Conservation (phyloP, 805 yeast species). For the Suhomyces xylopsoci region DNA sequence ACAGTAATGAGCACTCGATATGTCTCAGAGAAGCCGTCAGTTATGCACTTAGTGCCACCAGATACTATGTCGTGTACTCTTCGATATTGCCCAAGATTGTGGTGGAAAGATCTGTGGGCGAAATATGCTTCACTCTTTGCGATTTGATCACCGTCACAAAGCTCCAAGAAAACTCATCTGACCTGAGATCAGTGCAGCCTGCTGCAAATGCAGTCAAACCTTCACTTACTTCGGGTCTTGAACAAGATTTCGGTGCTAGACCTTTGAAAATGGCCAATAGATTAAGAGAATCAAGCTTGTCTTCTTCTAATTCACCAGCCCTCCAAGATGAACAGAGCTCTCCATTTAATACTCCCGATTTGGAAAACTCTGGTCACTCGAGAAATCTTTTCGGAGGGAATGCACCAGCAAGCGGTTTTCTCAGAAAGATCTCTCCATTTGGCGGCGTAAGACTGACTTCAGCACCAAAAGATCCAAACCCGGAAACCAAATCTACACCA, state of each 20-base stretch:
- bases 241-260: constrained; percentile 46
- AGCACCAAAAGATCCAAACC: not conserved
- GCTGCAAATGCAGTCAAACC: constrained; percentile 2
- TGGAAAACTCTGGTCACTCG: not conserved
- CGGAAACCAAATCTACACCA: not conserved
- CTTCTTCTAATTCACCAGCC: not conserved
- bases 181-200: constrained; percentile 7
- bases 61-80: constrained; percentile 66
- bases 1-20: constrained; percentile 39
- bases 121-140: constrained; percentile 63
- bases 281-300: constrained; percentile 22
- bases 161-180: constrained; percentile 22
- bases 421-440: constrained; percentile 13
- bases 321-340: not conserved
- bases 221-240: constrained; percentile 2
- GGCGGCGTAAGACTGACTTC: constrained; percentile 6
- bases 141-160: constrained; percentile 57
- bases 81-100: constrained; percentile 67
- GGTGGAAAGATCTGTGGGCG: constrained; percentile 73
- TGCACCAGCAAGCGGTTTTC: constrained; percentile 8
- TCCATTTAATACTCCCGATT: not conserved
- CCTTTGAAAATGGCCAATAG: constrained; percentile 69
- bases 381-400: constrained; percentile 2
- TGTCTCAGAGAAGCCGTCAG: constrained; percentile 65
- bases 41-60: constrained; percentile 70